Evolutionary conservation across 176 grass and related monocot genomes (phyloP).

Genomic region (Bolboschoenus planiculmis): DNA sequence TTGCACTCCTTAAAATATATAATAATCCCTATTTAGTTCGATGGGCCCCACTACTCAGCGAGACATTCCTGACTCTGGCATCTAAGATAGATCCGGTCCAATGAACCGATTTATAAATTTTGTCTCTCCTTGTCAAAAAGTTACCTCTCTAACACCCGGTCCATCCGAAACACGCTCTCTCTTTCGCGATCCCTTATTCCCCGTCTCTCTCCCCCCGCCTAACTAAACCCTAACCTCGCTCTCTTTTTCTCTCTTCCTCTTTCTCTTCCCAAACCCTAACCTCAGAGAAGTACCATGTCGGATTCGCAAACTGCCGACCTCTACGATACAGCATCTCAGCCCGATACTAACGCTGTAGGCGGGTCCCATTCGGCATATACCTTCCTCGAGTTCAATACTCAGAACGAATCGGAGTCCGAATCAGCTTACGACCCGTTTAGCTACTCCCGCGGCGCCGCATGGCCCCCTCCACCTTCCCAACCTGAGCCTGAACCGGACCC

Average conservation of each 20-base stretch:
- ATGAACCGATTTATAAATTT: neutral
- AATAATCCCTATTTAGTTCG: neutral
- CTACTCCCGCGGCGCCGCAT: conserved; percentile 51
- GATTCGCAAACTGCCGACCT: conserved; percentile 40
- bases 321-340: conserved; percentile 98
- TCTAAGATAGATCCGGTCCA: neutral
- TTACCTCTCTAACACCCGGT: neutral
- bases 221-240: conserved; percentile 67
- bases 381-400: conserved; percentile 97
- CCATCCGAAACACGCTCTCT: neutral
- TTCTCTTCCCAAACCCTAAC: conserved; percentile 36
- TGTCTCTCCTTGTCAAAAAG: neutral
- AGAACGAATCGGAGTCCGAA: conserved; percentile 83
- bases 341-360: conserved; percentile 48
- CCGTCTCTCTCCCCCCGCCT: conserved; percentile 10
- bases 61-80: neutral
- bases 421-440: conserved; percentile 81
- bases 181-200: neutral
- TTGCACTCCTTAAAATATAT: neutral
- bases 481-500: conserved; percentile 23
- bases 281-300: conserved; percentile 26
- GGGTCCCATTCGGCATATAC: conserved; percentile 74
- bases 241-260: neutral
- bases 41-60: too few relatives aligned
- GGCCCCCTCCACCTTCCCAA: conserved; percentile 27